Percentiles rank a stretch among this genome's conserved stretches.
phyloP scores from a whole-genome alignment of 2,329 filamentous ascomycete species.

The Knufia fluminis region DNA sequence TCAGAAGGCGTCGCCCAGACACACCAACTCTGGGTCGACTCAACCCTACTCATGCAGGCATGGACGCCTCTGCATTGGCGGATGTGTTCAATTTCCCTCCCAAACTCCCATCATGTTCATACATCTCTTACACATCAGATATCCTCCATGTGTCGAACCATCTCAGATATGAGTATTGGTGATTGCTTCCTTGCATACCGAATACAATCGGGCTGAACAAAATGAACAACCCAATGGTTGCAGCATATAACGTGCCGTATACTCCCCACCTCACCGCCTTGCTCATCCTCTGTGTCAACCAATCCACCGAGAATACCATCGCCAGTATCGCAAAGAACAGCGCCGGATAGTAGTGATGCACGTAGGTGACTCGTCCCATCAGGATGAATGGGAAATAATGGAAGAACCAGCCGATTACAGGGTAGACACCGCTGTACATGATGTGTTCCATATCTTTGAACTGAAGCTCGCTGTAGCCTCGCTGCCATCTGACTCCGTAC shows the following conservation, averaged over 20 bases:
- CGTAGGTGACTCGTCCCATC: conserved; percentile 98
- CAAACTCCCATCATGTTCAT: too few relatives aligned
- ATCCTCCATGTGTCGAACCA: conserved; percentile 88
- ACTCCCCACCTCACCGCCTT: conserved; percentile 55
- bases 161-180: conserved; percentile 82
- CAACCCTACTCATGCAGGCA: too few relatives aligned
- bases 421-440: conserved; percentile 87
- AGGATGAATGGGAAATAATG: conserved; percentile 93
- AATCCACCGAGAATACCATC: conserved; percentile 82
- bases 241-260: conserved; percentile 65
- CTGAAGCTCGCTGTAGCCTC: conserved; percentile 77
- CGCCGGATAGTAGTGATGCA: conserved; percentile 98
- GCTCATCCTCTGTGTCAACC: conserved; percentile 60
- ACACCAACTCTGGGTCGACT: too few relatives aligned
- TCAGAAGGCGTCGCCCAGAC: too few relatives aligned
- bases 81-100: too few relatives aligned
- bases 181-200: conserved; percentile 80
- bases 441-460: conserved; percentile 80
- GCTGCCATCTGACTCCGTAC: conserved; percentile 93
- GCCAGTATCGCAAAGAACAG: conserved; percentile 93
- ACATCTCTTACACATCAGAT: conserved; percentile 45
- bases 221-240: conserved; percentile 69
- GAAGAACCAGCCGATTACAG: conserved; percentile 85
- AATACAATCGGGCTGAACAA: conserved; percentile 91
- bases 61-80: too few relatives aligned